Evolutionary conservation across 2,329 filamentous ascomycete genomes (phyloP).

Genomic region (Volutella citrinella): DNA sequence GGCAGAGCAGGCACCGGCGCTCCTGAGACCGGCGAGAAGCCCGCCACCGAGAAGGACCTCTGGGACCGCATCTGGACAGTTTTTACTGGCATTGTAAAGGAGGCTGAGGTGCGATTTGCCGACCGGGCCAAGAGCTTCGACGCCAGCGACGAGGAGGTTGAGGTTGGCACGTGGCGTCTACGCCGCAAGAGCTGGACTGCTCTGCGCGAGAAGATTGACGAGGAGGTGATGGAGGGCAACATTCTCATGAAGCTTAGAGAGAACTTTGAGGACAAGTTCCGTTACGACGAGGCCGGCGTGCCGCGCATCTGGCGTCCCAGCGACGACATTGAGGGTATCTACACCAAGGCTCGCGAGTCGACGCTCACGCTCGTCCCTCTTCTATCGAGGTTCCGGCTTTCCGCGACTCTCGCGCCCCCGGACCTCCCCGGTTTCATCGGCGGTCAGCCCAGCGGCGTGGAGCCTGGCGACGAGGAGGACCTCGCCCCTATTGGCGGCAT

Average conservation of each 20-base stretch:
- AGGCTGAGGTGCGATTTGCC: constrained; percentile 81
- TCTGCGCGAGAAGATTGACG: constrained; percentile 84
- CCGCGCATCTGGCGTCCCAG: constrained; percentile 95
- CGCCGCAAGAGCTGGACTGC: constrained; percentile 94
- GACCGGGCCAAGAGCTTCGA: constrained; percentile 92
- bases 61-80: constrained; percentile 95
- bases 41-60: constrained; percentile 73
- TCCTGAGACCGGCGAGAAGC: constrained; percentile 73
- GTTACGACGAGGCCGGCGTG: constrained; percentile 92
- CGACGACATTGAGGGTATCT: constrained; percentile 95
- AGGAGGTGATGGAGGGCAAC: constrained; percentile 98
- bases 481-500: constrained; percentile 85
- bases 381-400: constrained; percentile 77
- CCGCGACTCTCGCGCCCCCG: constrained; percentile 70
- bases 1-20: constrained; percentile 80
- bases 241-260: constrained; percentile 91
- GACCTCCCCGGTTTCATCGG: constrained; percentile 86
- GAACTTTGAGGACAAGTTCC: constrained; percentile 99
- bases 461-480: constrained; percentile 86
- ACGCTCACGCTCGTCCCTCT: constrained; percentile 89
- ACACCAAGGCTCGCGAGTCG: constrained; percentile 87
- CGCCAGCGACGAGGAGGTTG: constrained; percentile 85
- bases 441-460: constrained; percentile 68
- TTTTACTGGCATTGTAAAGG: constrained; percentile 77
- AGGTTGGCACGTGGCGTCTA: constrained; percentile 87